Percentiles rank a stretch among this genome's conserved stretches.
phyloP scores from a whole-genome alignment of 305 asterid species.

The Rubia balearica region DNA sequence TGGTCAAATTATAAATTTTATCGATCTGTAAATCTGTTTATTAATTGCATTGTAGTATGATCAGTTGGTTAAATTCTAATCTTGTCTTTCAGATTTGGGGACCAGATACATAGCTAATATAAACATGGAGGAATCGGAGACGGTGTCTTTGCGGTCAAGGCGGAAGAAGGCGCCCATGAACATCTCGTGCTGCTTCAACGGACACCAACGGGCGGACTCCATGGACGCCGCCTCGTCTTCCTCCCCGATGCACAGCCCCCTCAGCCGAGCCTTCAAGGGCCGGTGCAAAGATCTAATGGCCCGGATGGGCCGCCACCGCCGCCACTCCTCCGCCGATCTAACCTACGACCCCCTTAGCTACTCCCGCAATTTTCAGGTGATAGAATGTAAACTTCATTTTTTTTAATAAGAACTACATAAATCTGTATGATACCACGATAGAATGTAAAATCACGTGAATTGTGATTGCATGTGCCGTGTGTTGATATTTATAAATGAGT shows the following conservation, averaged over 20 bases:
- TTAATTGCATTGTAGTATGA: too few relatives aligned
- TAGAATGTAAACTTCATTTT: too few relatives aligned
- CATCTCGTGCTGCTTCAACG: constrained; percentile 41
- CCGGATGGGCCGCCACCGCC: constrained; percentile 39
- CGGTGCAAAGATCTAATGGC: constrained; percentile 32
- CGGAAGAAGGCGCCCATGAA: constrained; percentile 31
- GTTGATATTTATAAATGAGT: too few relatives aligned
- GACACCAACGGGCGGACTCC: constrained; percentile 22
- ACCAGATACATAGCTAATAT: too few relatives aligned
- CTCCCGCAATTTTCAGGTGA: constrained; percentile 47
- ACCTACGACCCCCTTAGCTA: constrained; percentile 63
- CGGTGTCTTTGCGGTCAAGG: constrained; percentile 22
- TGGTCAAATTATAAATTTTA: too few relatives aligned
- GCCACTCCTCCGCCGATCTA: constrained; percentile 55
- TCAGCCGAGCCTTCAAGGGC: constrained; percentile 25
- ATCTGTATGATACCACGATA: too few relatives aligned
- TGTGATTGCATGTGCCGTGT: too few relatives aligned
- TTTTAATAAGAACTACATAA: too few relatives aligned
- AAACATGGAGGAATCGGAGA: constrained; percentile 25
- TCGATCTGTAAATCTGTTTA: too few relatives aligned
- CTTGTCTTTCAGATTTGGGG: neutral
- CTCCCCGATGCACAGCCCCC: neutral
- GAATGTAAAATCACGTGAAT: too few relatives aligned
- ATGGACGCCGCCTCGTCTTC: constrained; percentile 21
- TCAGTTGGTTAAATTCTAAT: too few relatives aligned